These are phyloP conservation scores for Tolypocladium capitatum DNA, from an alignment of 2,329 filamentous ascomycete species.

Conservation along the genomic window DNA sequence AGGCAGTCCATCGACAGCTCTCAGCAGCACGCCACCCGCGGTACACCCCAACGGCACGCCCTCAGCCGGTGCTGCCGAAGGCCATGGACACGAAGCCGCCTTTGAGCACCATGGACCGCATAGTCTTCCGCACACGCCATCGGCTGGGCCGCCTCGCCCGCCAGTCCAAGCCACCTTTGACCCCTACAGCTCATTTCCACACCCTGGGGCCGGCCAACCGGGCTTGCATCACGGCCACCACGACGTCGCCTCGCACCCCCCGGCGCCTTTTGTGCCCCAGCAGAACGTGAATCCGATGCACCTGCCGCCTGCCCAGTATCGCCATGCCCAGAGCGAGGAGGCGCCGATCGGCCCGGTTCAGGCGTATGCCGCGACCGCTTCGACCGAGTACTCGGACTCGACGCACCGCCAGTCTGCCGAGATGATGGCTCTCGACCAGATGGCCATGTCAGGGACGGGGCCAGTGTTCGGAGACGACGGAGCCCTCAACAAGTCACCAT, in stretches of 20 bases:
- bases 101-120: constrained; percentile 18
- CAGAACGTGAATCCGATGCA: constrained; percentile 51
- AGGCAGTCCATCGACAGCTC: constrained; percentile 32
- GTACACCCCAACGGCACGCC: constrained; percentile 11
- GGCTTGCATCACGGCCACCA: constrained; percentile 30
- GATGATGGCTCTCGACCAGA: constrained; percentile 48
- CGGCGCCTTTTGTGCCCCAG: constrained; percentile 38
- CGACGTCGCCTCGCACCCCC: constrained; percentile 30
- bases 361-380: constrained; percentile 22
- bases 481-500: constrained; percentile 69
- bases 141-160: constrained; percentile 27
- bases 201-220: constrained; percentile 34
- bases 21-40: constrained; percentile 28
- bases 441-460: constrained; percentile 54
- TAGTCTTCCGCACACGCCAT: constrained; percentile 2
- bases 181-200: constrained; percentile 37
- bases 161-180: constrained; percentile 32
- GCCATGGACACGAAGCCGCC: constrained; percentile 1
- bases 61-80: background rate
- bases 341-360: constrained; percentile 21
- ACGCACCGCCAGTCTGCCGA: constrained; percentile 33
- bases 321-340: constrained; percentile 12
- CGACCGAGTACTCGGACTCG: constrained; percentile 32
- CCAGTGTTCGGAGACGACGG: constrained; percentile 79
- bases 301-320: constrained; percentile 47